phyloP scores from a whole-genome alignment of 768 basidiomycete genomes.

The Suillus clintonianus region DNA sequence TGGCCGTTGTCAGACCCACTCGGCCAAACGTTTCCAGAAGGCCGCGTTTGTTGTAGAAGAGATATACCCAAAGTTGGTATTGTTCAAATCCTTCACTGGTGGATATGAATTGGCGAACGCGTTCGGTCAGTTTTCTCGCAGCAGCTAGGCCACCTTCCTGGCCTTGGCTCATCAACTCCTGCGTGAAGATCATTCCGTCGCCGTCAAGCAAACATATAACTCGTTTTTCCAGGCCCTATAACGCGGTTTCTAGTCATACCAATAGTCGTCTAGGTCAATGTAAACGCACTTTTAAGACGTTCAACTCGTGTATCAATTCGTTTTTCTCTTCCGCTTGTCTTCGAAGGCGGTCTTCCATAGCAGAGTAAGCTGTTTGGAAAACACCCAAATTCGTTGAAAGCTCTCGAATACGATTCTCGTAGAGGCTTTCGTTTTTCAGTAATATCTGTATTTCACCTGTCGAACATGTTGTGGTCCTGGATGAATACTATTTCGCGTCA shows the following conservation, averaged over 20 bases:
- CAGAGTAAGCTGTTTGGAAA: conserved; percentile 28
- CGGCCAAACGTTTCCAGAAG: conserved; percentile 50
- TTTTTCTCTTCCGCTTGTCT: conserved; percentile 14
- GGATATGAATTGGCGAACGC: conserved; percentile 25
- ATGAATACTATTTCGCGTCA: background rate
- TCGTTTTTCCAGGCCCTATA: conserved; percentile 34
- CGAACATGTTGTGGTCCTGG: background rate
- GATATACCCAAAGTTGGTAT: conserved; percentile 58
- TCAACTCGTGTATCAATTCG: conserved; percentile 26
- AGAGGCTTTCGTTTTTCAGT: conserved; percentile 23
- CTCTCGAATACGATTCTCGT: conserved; percentile 19
- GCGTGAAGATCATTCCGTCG: conserved; percentile 60
- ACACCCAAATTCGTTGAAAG: conserved; percentile 25
- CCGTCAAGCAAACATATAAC: conserved; percentile 60
- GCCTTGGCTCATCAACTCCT: conserved; percentile 54
- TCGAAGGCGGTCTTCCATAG: conserved; percentile 20
- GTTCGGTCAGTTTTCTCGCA: conserved; percentile 46
- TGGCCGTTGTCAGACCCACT: conserved; percentile 33
- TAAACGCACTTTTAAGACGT: conserved; percentile 24
- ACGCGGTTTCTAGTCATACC: conserved; percentile 3
- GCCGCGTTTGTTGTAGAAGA: conserved; percentile 67
- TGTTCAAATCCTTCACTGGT: conserved; percentile 24
- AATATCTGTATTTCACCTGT: conserved; percentile 32
- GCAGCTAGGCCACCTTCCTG: conserved; percentile 59
- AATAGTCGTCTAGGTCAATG: background rate